Base-by-base conservation (phyloP, 805 yeast species). In the Cyberlindnera maclurae region DNA sequence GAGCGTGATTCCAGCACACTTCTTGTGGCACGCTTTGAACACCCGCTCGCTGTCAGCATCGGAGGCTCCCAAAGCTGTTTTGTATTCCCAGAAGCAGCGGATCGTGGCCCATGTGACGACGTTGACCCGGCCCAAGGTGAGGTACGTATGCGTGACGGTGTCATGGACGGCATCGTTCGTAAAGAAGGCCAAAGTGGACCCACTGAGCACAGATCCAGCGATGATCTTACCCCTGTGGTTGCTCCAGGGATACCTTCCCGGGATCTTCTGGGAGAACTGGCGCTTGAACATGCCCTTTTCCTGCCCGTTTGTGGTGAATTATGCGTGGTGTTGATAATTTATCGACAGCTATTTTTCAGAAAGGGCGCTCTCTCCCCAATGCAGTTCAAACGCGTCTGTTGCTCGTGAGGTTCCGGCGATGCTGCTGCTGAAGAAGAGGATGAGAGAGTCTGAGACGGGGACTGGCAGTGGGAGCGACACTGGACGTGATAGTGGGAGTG, bases 1-100 rank as follows among this genome's bases (percentile, higher is more conserved):
- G 40, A 86, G 66, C 0, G 98, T 86, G 38, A 88, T 77, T 10
- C 65, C 54, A 0, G 98, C 97, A 34, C 96, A 88, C 40, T 65
- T 65, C 41, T 65, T 58, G 57, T 93, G 97, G 31, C 95, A 83
- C 1, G 80, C 90, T 4, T 53, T 47, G 3, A 58, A 50, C 33
- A 80, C 70, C 3, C 64, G 75, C 4, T 73, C 79, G 3, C 56
- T 60, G 10, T 63, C 50, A 2, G 55, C 64, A 41, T 68, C 79
- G 5, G 63, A 59, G 13, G 50, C 56, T 15, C 65, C 68, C 18
- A 89, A 64, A 0, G 77, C 69, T 37, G 66, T 68, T 36, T 79
- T 68, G 60, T 93, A 93, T 26, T 79, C 64, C 43, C 69, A 67
- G 49, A 90, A 80, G 57, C 97, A 90, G 43, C 79, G 66, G 5